Base-by-base conservation (phyloP, 495 filamentous ascomycete genomes). In the Sporormia fimetaria region DNA sequence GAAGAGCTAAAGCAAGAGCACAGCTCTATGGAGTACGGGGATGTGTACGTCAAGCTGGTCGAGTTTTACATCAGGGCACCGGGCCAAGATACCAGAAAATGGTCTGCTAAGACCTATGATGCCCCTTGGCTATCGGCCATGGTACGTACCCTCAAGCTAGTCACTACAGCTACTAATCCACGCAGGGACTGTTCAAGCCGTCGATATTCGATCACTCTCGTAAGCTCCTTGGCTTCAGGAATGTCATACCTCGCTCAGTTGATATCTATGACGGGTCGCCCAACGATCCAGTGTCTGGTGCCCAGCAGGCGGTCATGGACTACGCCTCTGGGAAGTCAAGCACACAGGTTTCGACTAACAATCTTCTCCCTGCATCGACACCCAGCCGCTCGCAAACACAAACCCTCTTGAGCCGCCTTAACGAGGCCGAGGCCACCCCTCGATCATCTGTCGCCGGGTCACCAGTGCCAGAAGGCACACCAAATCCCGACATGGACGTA, bases 1-100 rank as follows among this genome's bases (percentile, higher is more conserved):
- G 90, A 98, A 57, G 92, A 98, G 63, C 65, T 96, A 30, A 98
- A 98, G 62, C 80, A 75, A 52, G 92, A 83, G 47, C 75, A 80
- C 53, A 87, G 83, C 56, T 90, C 85, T 0, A 75, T 95, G 70
- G 78, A 79, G 11, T 86, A 93, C 59, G 74, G 73, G 8, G 81
- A 84, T 40, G 77, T 96, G 33, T 80, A 75, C 23, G 82, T 88
- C 1, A 79, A 87, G 57, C 67, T 77, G 14, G 81, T 69, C 59
- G 78, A 90, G 50, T 95, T 96, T 57, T 83, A 94, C 57, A 70
- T 98, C 9, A 78, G 90, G 15, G 81, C 85, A 2, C 76, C 83
- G 0, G 87, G 83, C 15, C 80, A 90, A 59, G 80, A 88, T 39
- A 96, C 90, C 2, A 70, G 75, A 46, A 94, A 90, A 57, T 95